Evolutionary conservation across 2,329 filamentous ascomycete species (phyloP).

Genomic region (Elsinoe perseae): DNA sequence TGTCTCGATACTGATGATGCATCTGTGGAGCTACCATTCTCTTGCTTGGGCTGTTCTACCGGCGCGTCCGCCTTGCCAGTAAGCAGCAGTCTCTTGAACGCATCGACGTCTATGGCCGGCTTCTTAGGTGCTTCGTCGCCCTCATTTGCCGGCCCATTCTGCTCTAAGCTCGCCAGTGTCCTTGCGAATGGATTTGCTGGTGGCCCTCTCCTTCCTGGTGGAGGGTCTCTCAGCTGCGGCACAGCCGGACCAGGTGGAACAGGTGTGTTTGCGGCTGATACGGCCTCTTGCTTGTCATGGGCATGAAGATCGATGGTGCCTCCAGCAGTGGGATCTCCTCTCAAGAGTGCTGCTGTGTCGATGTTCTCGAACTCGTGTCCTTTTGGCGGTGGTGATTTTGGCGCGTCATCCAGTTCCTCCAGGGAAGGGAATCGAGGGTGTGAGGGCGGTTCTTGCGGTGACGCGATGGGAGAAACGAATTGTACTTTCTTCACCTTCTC

Average conservation of each 20-base stretch:
- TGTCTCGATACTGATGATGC: slow-evolving; percentile 48
- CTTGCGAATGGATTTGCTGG: slow-evolving; percentile 31
- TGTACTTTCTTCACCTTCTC: slow-evolving; percentile 15
- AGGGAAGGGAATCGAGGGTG: slow-evolving; percentile 15
- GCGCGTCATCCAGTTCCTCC: slow-evolving; percentile 14
- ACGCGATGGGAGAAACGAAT: slow-evolving; percentile 15
- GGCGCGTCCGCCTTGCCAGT: slow-evolving; percentile 51
- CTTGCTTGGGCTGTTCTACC: slow-evolving; percentile 5
- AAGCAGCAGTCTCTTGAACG: slow-evolving; percentile 65
- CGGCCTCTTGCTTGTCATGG: slow-evolving; percentile 1
- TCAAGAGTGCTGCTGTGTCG: slow-evolving; percentile 6
- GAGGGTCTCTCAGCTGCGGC: not conserved
- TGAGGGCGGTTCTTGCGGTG: slow-evolving; percentile 13
- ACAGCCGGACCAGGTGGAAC: not conserved
- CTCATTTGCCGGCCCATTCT: slow-evolving; percentile 8
- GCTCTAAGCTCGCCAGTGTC: slow-evolving; percentile 27
- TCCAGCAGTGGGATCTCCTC: slow-evolving; percentile 13
- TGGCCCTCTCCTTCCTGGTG: slow-evolving; percentile 17
- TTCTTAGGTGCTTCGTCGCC: not conserved
- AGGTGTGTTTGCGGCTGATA: slow-evolving; percentile 3
- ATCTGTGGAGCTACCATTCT: slow-evolving; percentile 44
- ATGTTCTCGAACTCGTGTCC: slow-evolving; percentile 10
- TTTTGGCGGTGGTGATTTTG: slow-evolving; percentile 12
- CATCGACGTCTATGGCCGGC: slow-evolving; percentile 59
- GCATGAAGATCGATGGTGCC: slow-evolving; percentile 13